Percentiles rank a stretch among this genome's conserved stretches.
phyloP scores from a whole-genome alignment of 352 stramenopile species.

The Phytopythium mirpurense region DNA sequence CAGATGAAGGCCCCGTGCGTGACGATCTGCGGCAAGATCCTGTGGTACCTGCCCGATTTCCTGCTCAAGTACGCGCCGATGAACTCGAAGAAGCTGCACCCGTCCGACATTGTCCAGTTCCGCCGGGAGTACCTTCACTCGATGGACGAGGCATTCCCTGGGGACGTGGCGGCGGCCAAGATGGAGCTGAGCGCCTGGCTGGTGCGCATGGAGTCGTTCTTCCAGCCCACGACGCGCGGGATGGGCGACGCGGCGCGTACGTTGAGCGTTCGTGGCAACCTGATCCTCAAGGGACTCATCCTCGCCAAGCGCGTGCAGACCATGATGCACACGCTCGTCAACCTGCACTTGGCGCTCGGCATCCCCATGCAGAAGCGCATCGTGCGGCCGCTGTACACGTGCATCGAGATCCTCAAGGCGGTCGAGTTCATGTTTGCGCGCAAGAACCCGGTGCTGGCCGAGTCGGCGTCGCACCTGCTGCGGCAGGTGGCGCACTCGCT shows the following conservation, averaged over 20 bases:
- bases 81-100: conserved; percentile 80
- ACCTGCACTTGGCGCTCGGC: conserved; percentile 82
- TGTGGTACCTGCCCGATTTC: conserved; percentile 87
- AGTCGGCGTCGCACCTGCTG: conserved; percentile 69
- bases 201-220: conserved; percentile 86
- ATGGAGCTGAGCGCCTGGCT: conserved; percentile 83
- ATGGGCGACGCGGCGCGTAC: conserved; percentile 69
- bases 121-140: conserved; percentile 73
- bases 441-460: conserved; percentile 78
- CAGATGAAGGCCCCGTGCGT: conserved; percentile 80
- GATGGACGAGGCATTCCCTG: conserved; percentile 76
- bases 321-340: conserved; percentile 88
- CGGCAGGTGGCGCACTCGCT: conserved; percentile 76
- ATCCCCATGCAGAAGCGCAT: conserved; percentile 85
- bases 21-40: conserved; percentile 78
- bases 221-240: conserved; percentile 74
- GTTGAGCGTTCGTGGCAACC: conserved; percentile 74
- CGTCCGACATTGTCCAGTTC: conserved; percentile 69
- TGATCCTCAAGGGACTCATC: conserved; percentile 91
- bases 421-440: conserved; percentile 91
- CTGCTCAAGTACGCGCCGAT: conserved; percentile 79
- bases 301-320: conserved; percentile 86
- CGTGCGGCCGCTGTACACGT: conserved; percentile 83
- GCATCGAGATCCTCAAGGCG: conserved; percentile 89
- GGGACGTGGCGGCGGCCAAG: conserved; percentile 71